Conservation (phyloP, 2,329 filamentous ascomycete genomes). For the Cercospora citrullina region DNA sequence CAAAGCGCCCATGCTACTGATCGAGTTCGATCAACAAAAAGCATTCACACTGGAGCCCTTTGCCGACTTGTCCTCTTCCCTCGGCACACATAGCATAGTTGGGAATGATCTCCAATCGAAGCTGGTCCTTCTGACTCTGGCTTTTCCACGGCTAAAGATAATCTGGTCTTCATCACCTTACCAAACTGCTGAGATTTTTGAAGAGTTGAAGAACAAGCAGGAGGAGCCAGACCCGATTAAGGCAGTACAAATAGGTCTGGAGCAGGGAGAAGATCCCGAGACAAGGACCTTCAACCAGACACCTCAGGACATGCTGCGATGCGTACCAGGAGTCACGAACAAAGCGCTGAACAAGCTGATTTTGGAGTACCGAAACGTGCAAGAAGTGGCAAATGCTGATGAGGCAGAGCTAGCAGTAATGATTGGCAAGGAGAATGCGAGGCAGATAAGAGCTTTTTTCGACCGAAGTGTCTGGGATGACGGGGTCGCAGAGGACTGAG, state of each 20-base stretch:
- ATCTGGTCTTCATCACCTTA: slow-evolving; percentile 94
- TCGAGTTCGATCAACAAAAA: slow-evolving; percentile 97
- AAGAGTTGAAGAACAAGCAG: slow-evolving; percentile 85
- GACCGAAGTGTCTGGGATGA: slow-evolving; percentile 61
- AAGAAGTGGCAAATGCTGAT: slow-evolving; percentile 84
- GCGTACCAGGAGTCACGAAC: slow-evolving; percentile 79
- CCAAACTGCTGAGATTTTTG: slow-evolving; percentile 96
- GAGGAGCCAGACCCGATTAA: slow-evolving; percentile 86
- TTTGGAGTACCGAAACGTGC: slow-evolving; percentile 71
- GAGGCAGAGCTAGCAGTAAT: slow-evolving; percentile 69
- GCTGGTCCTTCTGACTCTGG: slow-evolving; percentile 85
- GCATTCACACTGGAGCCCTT: slow-evolving; percentile 81
- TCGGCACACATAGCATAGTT: slow-evolving; percentile 60
- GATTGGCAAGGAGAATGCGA: slow-evolving; percentile 74
- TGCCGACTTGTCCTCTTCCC: slow-evolving; percentile 57
- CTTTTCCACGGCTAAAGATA: slow-evolving; percentile 84
- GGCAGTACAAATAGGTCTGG: slow-evolving; percentile 79
- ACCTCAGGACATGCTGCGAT: slow-evolving; percentile 85
- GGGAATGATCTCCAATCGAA: slow-evolving; percentile 85
- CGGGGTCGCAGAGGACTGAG: slow-evolving; percentile 26
- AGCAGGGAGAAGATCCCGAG: slow-evolving; percentile 55
- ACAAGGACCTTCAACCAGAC: slow-evolving; percentile 75
- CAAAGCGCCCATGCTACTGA: slow-evolving; percentile 83
- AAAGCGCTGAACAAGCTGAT: slow-evolving; percentile 74
- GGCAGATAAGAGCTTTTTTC: slow-evolving; percentile 80